These are phyloP conservation scores for Selaginella tamariscina DNA, from an alignment of 75 land plant genomes.

Conservation along the genomic window DNA sequence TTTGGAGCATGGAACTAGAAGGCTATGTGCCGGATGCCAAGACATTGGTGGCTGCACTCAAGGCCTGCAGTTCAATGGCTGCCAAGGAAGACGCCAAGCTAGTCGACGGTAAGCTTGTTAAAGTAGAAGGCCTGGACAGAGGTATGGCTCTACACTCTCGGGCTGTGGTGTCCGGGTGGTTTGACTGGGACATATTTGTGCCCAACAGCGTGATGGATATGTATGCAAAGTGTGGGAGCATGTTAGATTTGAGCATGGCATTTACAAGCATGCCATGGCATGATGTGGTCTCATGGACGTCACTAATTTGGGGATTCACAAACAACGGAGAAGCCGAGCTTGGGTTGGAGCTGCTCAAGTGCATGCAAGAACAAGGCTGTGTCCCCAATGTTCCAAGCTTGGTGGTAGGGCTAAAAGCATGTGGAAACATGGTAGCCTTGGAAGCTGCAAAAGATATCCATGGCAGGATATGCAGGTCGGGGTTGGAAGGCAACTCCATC, in stretches of 20 bases:
- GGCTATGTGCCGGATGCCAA: not conserved
- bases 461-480: not conserved
- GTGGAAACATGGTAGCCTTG: not conserved
- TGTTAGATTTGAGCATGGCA: not conserved
- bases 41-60: not conserved
- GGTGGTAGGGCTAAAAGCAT: not conserved
- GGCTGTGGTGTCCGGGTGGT: not conserved
- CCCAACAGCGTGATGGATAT: not conserved
- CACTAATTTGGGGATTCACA: not conserved
- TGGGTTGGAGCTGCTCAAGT: not conserved
- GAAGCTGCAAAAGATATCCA: not conserved
- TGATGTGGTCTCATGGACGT: constrained; percentile 10
- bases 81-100: not conserved
- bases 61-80: not conserved
- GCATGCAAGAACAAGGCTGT: not conserved
- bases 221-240: constrained; percentile 11
- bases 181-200: not conserved
- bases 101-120: constrained; percentile 2
- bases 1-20: not conserved
- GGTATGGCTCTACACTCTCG: not conserved
- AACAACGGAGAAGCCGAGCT: not conserved
- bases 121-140: not conserved
- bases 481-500: not conserved
- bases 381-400: not conserved
- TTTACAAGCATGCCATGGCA: not conserved